A percentile compares a stretch with the other conserved stretches of the same genome.
These are phyloP conservation scores for Paramarasmius palmivorus DNA, from an alignment of 1,284 basidiomycete genomes.

Conservation along the genomic window DNA sequence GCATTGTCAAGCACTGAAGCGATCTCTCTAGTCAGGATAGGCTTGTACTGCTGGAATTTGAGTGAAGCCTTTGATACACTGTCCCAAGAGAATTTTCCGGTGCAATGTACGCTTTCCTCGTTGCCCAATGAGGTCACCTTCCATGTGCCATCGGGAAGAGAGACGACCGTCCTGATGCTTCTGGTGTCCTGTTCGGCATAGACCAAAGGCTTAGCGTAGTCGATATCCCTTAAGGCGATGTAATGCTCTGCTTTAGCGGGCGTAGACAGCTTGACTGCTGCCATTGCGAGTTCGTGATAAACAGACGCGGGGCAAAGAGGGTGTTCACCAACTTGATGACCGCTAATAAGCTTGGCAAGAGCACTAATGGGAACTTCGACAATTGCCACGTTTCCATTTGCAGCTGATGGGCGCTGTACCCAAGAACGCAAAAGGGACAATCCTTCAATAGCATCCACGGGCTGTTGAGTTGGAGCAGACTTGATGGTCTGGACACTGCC, in stretches of 20 bases:
- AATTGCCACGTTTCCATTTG: conserved; percentile 42
- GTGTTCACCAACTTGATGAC: conserved; percentile 58
- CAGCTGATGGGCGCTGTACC: conserved; percentile 40
- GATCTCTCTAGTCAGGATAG: conserved; percentile 36
- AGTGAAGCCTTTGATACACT: conserved; percentile 17
- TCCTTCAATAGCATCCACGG: conserved; percentile 18
- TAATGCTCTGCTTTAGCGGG: conserved; percentile 33
- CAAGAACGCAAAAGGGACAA: conserved; percentile 45
- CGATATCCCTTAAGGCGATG: conserved; percentile 41
- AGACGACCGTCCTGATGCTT: conserved; percentile 41
- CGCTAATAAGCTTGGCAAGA: conserved; percentile 48
- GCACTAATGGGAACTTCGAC: conserved; percentile 53
- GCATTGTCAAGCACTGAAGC: conserved; percentile 28
- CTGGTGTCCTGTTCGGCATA: conserved; percentile 35
- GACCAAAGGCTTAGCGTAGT: conserved; percentile 58
- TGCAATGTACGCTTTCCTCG: background rate
- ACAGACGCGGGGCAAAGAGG: conserved; percentile 71
- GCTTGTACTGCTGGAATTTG: conserved; percentile 40
- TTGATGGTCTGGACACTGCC: background rate
- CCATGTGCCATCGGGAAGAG: conserved; percentile 44
- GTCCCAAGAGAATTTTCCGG: conserved; percentile 4
- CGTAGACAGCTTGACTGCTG: conserved; percentile 40
- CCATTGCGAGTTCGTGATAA: conserved; percentile 58
- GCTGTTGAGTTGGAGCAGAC: background rate
- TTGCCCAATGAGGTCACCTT: conserved; percentile 39